Conservation (phyloP, 1,139 yeast genomes). For the Saccharomycopsis hybrid region DNA sequence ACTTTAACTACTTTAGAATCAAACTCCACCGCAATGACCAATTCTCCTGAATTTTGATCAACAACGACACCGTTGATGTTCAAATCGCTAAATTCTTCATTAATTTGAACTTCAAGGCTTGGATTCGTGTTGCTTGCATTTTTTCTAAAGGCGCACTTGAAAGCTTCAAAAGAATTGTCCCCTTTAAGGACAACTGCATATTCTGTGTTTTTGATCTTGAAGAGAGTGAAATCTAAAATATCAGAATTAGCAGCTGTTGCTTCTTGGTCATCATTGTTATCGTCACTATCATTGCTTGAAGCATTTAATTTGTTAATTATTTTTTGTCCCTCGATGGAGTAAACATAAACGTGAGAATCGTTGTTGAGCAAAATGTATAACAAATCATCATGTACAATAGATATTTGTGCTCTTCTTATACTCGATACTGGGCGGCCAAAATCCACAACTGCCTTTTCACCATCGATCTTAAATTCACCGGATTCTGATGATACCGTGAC, state of each 20-base stretch:
- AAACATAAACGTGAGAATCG: conserved; percentile 7
- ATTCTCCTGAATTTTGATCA: neutral
- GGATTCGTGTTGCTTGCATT: conserved; percentile 12
- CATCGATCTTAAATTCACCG: too few species aligned
- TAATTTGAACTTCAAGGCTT: neutral
- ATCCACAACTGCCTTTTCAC: neutral
- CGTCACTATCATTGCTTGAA: too few species aligned
- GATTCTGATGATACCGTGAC: neutral
- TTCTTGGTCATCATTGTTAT: too few species aligned
- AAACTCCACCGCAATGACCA: neutral
- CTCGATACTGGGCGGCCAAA: neutral
- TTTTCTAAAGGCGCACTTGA: conserved; percentile 15
- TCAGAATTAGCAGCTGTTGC: too few species aligned
- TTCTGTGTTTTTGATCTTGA: conserved; percentile 11
- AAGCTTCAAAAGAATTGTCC: conserved; percentile 6
- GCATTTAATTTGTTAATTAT: conserved; percentile 6
- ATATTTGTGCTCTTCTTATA: neutral
- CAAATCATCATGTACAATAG: conserved; percentile 3
- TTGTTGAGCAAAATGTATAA: conserved; percentile 4
- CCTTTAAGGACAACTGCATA: conserved; percentile 3
- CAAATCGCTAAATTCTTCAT: neutral
- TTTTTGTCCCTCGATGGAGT: conserved; percentile 1
- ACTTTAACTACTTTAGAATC: too few species aligned
- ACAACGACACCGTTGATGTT: neutral
- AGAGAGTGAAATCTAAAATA: neutral